Evolutionary conservation across 2,329 filamentous ascomycete species (phyloP).

Genomic region (Tolypocladium tropicale): DNA sequence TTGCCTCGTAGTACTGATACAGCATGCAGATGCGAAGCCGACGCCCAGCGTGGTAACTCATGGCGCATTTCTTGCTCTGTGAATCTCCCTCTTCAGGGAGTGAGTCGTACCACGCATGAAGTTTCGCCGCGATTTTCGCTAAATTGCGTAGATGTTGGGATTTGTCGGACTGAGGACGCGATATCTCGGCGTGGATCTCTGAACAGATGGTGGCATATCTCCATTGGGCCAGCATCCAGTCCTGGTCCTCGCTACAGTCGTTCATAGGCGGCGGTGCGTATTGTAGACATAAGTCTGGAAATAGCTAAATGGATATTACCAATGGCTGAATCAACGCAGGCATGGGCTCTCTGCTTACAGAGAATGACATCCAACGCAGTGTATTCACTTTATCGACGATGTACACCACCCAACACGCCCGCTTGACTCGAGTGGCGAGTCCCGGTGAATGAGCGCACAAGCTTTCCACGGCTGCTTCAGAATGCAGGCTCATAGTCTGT

Average conservation of each 20-base stretch:
- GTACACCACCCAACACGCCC: neutral
- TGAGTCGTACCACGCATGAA: neutral
- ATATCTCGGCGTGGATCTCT: neutral
- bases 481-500: neutral
- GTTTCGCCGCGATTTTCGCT: neutral
- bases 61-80: neutral
- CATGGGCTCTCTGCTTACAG: neutral
- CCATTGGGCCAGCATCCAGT: neutral
- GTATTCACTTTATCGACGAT: neutral
- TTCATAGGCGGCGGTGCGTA: neutral
- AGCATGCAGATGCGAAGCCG: neutral
- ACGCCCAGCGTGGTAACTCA: neutral
- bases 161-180: neutral
- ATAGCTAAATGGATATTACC: neutral
- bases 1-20: neutral
- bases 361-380: neutral
- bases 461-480: neutral
- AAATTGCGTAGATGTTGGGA: neutral
- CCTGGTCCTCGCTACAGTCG: neutral
- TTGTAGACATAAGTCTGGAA: neutral
- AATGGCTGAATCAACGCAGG: neutral
- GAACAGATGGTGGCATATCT: neutral
- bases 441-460: neutral
- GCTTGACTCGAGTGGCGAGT: neutral
- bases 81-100: neutral